phyloP scores from a whole-genome alignment of 805 yeast genomes.

The Metschnikowia hibisci region DNA sequence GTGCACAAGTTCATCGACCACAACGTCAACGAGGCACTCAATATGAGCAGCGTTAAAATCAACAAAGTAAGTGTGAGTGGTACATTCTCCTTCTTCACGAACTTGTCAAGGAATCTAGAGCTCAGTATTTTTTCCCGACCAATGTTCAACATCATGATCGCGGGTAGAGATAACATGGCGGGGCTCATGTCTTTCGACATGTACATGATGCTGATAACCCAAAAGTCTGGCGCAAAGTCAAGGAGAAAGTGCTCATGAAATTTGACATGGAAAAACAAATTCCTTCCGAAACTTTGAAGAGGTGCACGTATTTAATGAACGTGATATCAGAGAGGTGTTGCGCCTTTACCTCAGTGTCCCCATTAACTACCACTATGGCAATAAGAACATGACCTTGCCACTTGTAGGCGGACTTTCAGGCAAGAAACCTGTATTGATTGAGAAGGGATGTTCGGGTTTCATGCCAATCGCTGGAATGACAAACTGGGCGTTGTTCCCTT shows the following conservation, averaged over 20 bases:
- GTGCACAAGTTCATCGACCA: conserved; percentile 13
- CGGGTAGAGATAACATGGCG: conserved; percentile 18
- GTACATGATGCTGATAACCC: conserved; percentile 34
- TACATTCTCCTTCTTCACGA: conserved; percentile 15
- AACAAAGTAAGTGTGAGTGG: conserved; percentile 6
- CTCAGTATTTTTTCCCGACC: conserved; percentile 14
- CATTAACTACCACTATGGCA: conserved; percentile 41
- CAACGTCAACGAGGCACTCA: conserved; percentile 9
- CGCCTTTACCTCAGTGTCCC: conserved; percentile 54
- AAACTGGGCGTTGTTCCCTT: conserved; percentile 13
- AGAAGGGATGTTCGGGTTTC: conserved; percentile 13
- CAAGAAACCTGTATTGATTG: conserved; percentile 28
- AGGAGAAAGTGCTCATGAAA: conserved; percentile 22
- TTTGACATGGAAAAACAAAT: conserved; percentile 30
- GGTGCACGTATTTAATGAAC: conserved; percentile 41
- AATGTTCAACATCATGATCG: conserved; percentile 16
- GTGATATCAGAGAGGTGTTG: conserved; percentile 47
- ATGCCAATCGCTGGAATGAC: conserved; percentile 16
- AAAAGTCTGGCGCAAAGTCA: conserved; percentile 25
- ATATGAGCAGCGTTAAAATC: conserved; percentile 7
- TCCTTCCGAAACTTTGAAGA: conserved; percentile 46
- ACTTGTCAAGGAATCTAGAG: conserved; percentile 12
- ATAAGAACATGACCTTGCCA: conserved; percentile 45
- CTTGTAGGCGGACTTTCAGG: conserved; percentile 45
- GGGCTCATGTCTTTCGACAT: conserved; percentile 12